Evolutionary conservation across 2,329 filamentous ascomycete species (phyloP), one percentile per base, ranked within the genome.

Genomic region (Cylindrodendrum hubeiense): DNA sequence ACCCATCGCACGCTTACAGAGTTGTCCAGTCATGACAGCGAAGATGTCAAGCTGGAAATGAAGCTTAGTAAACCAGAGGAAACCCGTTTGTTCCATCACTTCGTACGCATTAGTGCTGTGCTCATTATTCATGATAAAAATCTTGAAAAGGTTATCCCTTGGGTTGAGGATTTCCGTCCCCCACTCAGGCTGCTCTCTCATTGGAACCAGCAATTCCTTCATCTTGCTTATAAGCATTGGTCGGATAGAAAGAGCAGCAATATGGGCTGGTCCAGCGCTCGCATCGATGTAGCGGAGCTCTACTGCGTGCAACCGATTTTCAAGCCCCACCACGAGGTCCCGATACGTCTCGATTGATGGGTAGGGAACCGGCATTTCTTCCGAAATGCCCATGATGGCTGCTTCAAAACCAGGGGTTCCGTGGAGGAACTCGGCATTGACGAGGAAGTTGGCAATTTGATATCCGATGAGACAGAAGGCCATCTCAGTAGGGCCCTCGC

Each of bases 401-500:
- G 81, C 77, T 66, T 89, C 86, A 26, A 88, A 78, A 1, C 81
- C 82, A 1, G 83, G 82, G 0, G 77, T 80, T 13, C 85, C 82
- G 17, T 79, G 75, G 10, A 76, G 74, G 13, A 76, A 74, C 30
- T 83, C 82, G 5, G 83, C 81, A 2, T 78, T 79, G 21, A 85
- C 75, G 61, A 89, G 78, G 63, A 87, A 85, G 34, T 81, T 81
- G 46, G 82, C 82, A 3, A 89, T 79, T 51, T 85, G 83, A 75
- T 83, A 85, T 5, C 81, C 78, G 10, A 88, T 76, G 33, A 89
- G 71, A 65, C 83, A 83, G 65, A 88, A 88, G 1, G 86, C 85
- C 87, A 90, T 90, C 65, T 90, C 87, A 0, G 87, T 90, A 3
- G 87, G 86, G 0, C 87, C 86, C 2, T 88, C 85, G 21, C 83